Conservation (phyloP, 805 yeast genomes). For the Vanderwaltozyma yarrowii region DNA sequence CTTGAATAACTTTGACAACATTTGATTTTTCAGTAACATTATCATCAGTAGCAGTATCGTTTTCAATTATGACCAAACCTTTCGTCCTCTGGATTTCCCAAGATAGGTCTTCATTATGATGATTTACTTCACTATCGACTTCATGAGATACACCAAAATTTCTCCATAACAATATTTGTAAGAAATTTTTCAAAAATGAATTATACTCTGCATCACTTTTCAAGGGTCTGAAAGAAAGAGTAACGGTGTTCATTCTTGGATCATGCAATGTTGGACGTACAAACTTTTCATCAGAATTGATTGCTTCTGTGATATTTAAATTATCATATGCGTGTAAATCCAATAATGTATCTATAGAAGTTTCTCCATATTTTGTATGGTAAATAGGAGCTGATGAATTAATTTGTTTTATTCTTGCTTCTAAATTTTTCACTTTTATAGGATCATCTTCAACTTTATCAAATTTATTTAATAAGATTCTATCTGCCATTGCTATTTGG, state of each 20-base stretch:
- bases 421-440: constrained; percentile 26
- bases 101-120: constrained; percentile 3
- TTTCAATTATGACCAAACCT: constrained; percentile 49
- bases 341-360: constrained; percentile 51
- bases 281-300: neutral
- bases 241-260: constrained; percentile 44
- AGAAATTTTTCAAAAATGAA: constrained; percentile 42
- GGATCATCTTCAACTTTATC: constrained; percentile 38
- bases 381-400: constrained; percentile 61
- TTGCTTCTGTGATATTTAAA: constrained; percentile 1
- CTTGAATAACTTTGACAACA: constrained; percentile 70
- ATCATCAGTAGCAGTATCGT: constrained; percentile 17
- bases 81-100: constrained; percentile 74
- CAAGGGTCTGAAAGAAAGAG: constrained; percentile 37
- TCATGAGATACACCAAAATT: constrained; percentile 37
- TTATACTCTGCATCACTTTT: constrained; percentile 29
- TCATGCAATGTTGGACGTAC: constrained; percentile 34
- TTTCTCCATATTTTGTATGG: constrained; percentile 64
- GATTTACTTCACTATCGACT: constrained; percentile 17
- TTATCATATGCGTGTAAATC: constrained; percentile 72
- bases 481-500: constrained; percentile 87
- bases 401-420: constrained; percentile 34
- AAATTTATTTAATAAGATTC: constrained; percentile 65
- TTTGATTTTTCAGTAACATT: too few species aligned
- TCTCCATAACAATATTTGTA: constrained; percentile 69